phyloP scores from a whole-genome alignment of 176 grass and related monocot species.

The Musa itinerans region DNA sequence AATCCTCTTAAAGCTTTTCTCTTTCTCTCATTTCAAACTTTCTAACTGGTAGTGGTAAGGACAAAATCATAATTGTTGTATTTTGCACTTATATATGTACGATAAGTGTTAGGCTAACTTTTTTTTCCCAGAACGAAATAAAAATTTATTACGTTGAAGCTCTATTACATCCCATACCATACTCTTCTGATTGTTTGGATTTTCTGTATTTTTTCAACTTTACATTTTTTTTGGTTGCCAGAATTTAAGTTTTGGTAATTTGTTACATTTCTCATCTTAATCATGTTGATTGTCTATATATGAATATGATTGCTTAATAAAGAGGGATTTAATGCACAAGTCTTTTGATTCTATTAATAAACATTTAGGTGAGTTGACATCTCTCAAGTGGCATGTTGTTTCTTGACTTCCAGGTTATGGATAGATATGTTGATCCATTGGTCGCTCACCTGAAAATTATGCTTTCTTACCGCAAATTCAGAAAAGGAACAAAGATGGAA shows the following conservation, averaged over 20 bases:
- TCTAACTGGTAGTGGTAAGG: background rate
- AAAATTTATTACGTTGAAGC: too few relatives aligned
- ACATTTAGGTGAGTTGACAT: background rate
- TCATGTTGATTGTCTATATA: background rate
- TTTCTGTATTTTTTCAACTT: background rate
- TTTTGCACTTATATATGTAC: background rate
- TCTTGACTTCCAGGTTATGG: constrained; percentile 61
- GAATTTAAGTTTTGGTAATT: background rate
- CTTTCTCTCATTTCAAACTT: background rate
- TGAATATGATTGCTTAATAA: background rate
- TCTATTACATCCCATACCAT: background rate
- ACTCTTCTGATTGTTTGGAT: background rate
- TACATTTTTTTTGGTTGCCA: background rate
- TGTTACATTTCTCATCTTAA: background rate
- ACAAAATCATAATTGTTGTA: background rate
- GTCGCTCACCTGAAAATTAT: constrained; percentile 73
- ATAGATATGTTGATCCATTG: constrained; percentile 94
- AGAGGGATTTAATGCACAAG: background rate
- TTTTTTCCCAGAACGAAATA: too few relatives aligned
- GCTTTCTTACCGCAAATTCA: constrained; percentile 93
- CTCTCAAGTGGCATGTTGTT: background rate
- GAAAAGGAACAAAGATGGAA: constrained; percentile 70
- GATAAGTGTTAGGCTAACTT: too few relatives aligned
- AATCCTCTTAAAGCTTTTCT: background rate
- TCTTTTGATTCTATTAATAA: background rate